Conservation (phyloP, 768 basidiomycete species). For the Russula abietina region DNA sequence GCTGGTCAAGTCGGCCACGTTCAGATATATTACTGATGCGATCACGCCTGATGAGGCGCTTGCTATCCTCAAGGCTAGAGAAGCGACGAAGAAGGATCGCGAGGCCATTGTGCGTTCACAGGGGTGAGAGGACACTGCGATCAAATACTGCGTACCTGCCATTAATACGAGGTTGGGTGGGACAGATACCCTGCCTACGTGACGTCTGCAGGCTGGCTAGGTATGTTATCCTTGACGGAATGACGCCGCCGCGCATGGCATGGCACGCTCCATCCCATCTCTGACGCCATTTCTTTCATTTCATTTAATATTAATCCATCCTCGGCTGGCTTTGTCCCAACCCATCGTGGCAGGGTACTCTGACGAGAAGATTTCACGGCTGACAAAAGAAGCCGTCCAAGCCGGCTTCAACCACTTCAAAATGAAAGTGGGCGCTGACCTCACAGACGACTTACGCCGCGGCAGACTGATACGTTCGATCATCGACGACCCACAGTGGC, state of each 20-base stretch:
- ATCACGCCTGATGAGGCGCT: conserved; percentile 90
- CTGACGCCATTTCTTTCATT: conserved; percentile 5
- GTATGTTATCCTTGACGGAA: conserved; percentile 29
- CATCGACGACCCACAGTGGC: conserved; percentile 80
- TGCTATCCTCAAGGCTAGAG: conserved; percentile 70
- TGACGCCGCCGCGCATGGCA: not conserved
- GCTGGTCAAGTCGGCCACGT: conserved; percentile 68
- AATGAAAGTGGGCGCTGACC: conserved; percentile 92
- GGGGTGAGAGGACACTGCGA: conserved; percentile 40
- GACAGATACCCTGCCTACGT: conserved; percentile 87
- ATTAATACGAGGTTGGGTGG: not conserved
- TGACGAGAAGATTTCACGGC: conserved; percentile 82
- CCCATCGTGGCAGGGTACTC: too few relatives aligned
- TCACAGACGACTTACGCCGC: conserved; percentile 76
- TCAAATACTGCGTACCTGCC: not conserved
- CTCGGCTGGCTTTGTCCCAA: too few relatives aligned
- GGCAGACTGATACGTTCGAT: conserved; percentile 87
- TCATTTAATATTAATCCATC: too few relatives aligned
- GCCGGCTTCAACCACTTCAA: conserved; percentile 98
- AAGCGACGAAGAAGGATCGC: conserved; percentile 68
- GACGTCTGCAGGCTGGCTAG: conserved; percentile 90
- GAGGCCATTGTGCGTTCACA: conserved; percentile 66
- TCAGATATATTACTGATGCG: conserved; percentile 89
- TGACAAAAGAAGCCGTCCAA: conserved; percentile 80
- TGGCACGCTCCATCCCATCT: too few relatives aligned